Conservation (phyloP, 2,329 filamentous ascomycete genomes). For the Cryphonectria japonica region DNA sequence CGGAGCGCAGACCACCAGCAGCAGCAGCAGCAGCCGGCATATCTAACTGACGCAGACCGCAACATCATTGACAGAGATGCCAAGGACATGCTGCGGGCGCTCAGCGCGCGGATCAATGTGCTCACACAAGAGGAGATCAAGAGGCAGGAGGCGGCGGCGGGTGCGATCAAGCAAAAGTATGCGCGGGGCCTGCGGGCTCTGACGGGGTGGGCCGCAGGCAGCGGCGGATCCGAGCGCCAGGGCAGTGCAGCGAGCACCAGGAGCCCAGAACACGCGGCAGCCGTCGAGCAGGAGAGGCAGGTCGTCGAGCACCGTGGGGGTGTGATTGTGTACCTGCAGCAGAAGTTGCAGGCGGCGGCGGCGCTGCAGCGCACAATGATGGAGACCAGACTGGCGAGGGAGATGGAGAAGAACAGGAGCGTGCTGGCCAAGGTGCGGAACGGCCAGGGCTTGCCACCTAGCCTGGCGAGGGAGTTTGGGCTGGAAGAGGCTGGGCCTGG, state of each 20-base stretch:
- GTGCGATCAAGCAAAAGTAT: conserved; percentile 72
- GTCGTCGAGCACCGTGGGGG: conserved; percentile 76
- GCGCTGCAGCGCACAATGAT: conserved; percentile 88
- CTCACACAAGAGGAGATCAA: conserved; percentile 83
- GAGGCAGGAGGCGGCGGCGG: conserved; percentile 74
- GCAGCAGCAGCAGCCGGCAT: conserved; percentile 45
- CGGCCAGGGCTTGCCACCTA: conserved; percentile 33
- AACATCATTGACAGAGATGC: conserved; percentile 87
- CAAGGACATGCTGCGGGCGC: conserved; percentile 80
- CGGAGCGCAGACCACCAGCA: conserved; percentile 39
- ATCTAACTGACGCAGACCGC: conserved; percentile 79
- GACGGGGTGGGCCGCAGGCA: conserved; percentile 69
- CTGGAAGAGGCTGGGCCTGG: conserved; percentile 14
- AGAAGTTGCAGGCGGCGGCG: conserved; percentile 75
- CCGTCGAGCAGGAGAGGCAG: conserved; percentile 71
- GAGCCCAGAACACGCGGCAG: conserved; percentile 68
- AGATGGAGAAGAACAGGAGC: conserved; percentile 88
- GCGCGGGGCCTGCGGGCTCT: conserved; percentile 65
- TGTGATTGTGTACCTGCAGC: conserved; percentile 80
- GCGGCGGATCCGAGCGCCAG: conserved; percentile 49
- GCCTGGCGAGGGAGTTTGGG: conserved; percentile 32
- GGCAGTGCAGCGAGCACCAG: conserved; percentile 49
- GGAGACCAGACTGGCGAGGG: conserved; percentile 81
- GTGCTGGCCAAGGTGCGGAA: conserved; percentile 71
- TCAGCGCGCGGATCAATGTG: conserved; percentile 78